Base-by-base conservation (phyloP, 148 eudicot genomes). In the Amaranthus cruentus region DNA sequence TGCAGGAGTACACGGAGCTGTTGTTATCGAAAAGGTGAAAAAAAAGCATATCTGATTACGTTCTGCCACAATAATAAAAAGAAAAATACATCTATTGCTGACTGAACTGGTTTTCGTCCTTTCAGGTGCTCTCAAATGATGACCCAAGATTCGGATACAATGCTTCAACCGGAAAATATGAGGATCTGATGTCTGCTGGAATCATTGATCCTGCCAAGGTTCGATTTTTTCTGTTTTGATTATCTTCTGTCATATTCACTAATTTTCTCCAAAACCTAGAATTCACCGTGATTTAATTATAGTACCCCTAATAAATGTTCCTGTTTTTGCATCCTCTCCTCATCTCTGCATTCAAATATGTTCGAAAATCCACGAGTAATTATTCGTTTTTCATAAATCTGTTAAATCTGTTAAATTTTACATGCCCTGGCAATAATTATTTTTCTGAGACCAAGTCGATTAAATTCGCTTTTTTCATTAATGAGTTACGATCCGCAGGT, bases 111-210 rank as follows among this genome's bases (percentile, higher is more conserved):
- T 21, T 46, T 53, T 66, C 75, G 6, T 66, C 21, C 51, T n/a
- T 65, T 56, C 80, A 87, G 90, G 88, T 87, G 60, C 82, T 87
- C 4, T 71, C 85, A 4, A 81, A 75, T 15, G 87, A 85, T 48
- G 54, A 85, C 70, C 82, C 70, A 0, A 85, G 76, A 70, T 85
- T 83, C 47, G 88, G 90, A 57, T 87, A 87, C 81, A 85, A 87
- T 71, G 90, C 90, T 72, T 85, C 90, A 21, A 85, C 90, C 18
- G 90, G 90, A 61, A 81, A 82, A 74, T 85, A 85, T 6, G 92
- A 86, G 83, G 92, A 86, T 83, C 87, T 88, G 62, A 88, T 88
- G 89, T 81, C 86, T 79, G 86, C 86, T 60, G 92, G 92, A 66
- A 88, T 88, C 74, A 88, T 88, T 54, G 92, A 88, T 84, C 92